Evolutionary conservation across 2,329 filamentous ascomycete genomes (phyloP).

Genomic region (Ophiostoma triangulosporum): DNA sequence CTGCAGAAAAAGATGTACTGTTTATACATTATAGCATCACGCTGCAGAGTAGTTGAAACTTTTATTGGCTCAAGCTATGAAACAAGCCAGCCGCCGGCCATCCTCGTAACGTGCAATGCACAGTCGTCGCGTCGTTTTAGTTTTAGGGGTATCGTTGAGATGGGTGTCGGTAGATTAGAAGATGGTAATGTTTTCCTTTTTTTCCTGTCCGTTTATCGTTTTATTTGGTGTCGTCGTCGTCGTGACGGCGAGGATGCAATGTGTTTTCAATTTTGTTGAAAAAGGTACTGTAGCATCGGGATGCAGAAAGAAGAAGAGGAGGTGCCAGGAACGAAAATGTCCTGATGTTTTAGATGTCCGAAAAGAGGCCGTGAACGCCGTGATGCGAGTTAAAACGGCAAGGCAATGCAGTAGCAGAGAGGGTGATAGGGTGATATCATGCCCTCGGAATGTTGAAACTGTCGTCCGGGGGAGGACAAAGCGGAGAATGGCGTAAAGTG

Average conservation of each 20-base stretch:
- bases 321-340: too few species aligned
- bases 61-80: too few species aligned
- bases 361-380: background rate
- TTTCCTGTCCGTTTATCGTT: background rate
- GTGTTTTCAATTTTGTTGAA: conserved; percentile 16
- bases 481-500: too few species aligned
- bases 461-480: too few species aligned
- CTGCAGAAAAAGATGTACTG: too few species aligned
- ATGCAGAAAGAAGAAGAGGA: background rate
- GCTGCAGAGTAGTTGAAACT: too few species aligned
- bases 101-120: background rate
- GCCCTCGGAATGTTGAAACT: background rate
- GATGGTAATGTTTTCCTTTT: conserved; percentile 8
- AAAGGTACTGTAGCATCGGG: conserved; percentile 11
- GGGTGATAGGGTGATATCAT: background rate
- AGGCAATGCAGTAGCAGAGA: background rate
- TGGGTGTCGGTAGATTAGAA: conserved; percentile 15
- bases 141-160: conserved; percentile 26
- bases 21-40: too few species aligned
- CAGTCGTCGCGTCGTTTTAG: conserved; percentile 12
- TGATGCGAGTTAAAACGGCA: background rate
- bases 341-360: too few species aligned
- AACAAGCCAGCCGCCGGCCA: too few species aligned
- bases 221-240: conserved; percentile 6
- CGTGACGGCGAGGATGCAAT: conserved; percentile 1